Evolutionary conservation across 2,329 filamentous ascomycete species (phyloP), one percentile per base, ranked within the genome.

Genomic region (Aspergillus sp.): DNA sequence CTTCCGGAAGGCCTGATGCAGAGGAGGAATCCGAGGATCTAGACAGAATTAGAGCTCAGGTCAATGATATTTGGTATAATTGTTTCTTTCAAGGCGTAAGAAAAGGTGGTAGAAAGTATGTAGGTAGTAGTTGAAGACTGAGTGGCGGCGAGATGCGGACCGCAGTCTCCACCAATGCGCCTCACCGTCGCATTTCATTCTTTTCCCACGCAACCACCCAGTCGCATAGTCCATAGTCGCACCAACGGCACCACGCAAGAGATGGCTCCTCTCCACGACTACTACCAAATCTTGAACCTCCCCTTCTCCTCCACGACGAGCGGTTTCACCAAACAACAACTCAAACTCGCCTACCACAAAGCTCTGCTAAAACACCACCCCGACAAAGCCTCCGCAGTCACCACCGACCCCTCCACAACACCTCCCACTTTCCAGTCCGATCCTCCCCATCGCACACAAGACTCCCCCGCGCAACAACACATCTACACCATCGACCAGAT

Each of bases 281-380:
- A 65, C 62, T 78, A 78, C 60, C 63, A 70, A 42, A 67, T 76
- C 58, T 70, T 78, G 25, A 64, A 61, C 31, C 67, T 78, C 41
- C 65, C 69, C 2, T 68, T 67, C 51, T 58, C 62, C 29, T 49
- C 45, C 25, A 50, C 64, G 7, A 55, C 64, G 3, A 51, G 56
- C 1, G 23, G 57, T 3, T 57, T 74, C 25, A 65, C 69, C 4
- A 72, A 72, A 45, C 68, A 72, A 50, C 75, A 78, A 36, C 66
- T 83, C 49, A 81, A 80, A 63, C 55, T 69, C 25, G 83, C 83
- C 9, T 86, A 86, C 64, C 80, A 79, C 53, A 76, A 72, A 45
- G 80, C 82, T 5, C 72, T 87, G 20, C 73, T 86, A 4, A 66
- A 68, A 21, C 74, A 84, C 59, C 84, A 87, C 63, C 84, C 84